These are phyloP conservation scores for Flaveria ramosissima DNA, from an alignment of 129 eudicot genomes.

Conservation along the genomic window DNA sequence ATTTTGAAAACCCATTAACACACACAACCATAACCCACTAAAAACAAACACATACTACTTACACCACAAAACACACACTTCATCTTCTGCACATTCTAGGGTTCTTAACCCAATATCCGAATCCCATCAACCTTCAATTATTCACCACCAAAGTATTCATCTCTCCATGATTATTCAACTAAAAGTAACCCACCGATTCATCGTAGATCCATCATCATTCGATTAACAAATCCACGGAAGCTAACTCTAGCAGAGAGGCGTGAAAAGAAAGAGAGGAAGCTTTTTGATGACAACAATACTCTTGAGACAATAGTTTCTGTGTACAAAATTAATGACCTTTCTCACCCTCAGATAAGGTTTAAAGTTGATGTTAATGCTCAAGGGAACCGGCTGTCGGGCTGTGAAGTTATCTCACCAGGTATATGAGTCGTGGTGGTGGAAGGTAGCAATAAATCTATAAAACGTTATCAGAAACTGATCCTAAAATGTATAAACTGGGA, in stretches of 20 bases:
- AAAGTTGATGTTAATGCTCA: conserved; percentile 94
- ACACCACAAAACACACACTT: no score
- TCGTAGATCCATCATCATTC: conserved; percentile 34
- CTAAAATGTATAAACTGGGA: conserved; percentile 86
- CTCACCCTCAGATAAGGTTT: conserved; percentile 75
- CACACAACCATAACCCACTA: no score
- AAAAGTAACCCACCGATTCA: conserved; percentile 29
- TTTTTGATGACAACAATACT: conserved; percentile 75
- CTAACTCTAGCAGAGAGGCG: conserved; percentile 95
- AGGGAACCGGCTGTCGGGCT: conserved; percentile 84
- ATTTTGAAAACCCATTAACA: no score
- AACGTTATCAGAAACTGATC: conserved; percentile 87
- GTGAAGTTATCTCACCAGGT: conserved; percentile 80
- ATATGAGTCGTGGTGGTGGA: conserved; percentile 88
- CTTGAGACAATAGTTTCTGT: conserved; percentile 82
- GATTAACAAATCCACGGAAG: conserved; percentile 51
- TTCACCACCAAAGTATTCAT: no score
- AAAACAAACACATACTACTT: no score
- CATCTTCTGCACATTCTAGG: no score
- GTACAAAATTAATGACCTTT: conserved; percentile 80
- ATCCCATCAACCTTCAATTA: no score
- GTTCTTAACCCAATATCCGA: no score
- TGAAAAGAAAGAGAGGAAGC: conserved; percentile 88
- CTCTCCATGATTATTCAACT: conserved; percentile 12
- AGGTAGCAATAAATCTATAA: conserved; percentile 82